Evolutionary conservation across 495 filamentous ascomycete species (phyloP).

Genomic region (Chaetomium cochliodes): DNA sequence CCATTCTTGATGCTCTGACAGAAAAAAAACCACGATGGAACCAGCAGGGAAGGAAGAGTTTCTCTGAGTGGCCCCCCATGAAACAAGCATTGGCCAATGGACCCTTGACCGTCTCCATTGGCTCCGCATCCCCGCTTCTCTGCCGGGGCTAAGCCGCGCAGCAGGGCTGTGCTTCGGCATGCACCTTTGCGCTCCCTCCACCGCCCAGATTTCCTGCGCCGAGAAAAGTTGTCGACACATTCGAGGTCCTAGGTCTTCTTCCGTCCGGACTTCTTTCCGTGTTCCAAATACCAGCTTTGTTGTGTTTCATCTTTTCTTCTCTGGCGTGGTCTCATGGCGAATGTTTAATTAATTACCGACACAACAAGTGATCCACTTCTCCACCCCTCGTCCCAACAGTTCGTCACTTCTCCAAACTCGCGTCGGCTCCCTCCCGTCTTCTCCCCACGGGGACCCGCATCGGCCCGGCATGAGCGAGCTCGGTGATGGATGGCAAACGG

Average conservation of each 20-base stretch:
- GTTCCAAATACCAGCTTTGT: not conserved
- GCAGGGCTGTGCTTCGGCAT: conserved; percentile 24
- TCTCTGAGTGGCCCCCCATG: not conserved
- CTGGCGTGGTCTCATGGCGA: not conserved
- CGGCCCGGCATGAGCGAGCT: conserved; percentile 32
- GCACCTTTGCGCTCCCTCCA: not conserved
- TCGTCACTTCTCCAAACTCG: conserved; percentile 10
- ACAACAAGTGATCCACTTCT: not conserved
- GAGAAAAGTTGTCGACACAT: not conserved
- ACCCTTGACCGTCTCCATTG: not conserved
- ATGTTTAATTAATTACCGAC: not conserved
- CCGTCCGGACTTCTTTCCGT: not conserved
- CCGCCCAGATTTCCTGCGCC: not conserved
- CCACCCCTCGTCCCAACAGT: conserved; percentile 2
- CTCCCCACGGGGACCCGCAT: conserved; percentile 18
- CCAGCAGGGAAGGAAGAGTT: too few species aligned
- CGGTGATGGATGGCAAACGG: conserved; percentile 36
- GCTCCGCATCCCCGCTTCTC: conserved; percentile 17
- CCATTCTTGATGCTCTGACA: too few species aligned
- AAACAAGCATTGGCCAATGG: conserved; percentile 23
- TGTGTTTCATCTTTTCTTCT: not conserved
- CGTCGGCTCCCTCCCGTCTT: conserved; percentile 15
- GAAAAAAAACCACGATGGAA: too few species aligned
- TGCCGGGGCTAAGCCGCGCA: conserved; percentile 18
- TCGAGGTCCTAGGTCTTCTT: not conserved